These are phyloP conservation scores for Penicillium coprophilum DNA, from an alignment of 495 filamentous ascomycete species.

Conservation along the genomic window DNA sequence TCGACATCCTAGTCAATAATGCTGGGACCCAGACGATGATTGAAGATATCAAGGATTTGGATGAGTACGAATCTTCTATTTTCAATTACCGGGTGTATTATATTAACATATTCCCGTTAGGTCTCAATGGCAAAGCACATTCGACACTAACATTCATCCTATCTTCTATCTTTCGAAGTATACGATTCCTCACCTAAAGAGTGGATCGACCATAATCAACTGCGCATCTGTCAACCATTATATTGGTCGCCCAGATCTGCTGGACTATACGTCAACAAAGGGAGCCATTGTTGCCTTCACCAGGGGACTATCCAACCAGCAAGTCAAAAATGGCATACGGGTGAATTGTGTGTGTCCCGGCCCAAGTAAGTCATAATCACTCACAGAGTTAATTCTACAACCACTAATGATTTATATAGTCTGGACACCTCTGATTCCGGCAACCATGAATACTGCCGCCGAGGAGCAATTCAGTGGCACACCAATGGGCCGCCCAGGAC, in stretches of 20 bases:
- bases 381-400: too few relatives aligned
- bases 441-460: constrained; percentile 70
- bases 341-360: constrained; percentile 80
- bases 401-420: constrained; percentile 35
- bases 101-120: constrained; percentile 28
- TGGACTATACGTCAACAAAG: constrained; percentile 84
- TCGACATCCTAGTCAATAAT: constrained; percentile 83
- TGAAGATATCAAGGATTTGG: constrained; percentile 67
- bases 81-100: not conserved
- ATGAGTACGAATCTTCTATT: constrained; percentile 54
- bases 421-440: constrained; percentile 80
- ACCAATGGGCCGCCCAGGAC: constrained; percentile 76
- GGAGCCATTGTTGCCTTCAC: constrained; percentile 82
- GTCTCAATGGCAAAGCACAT: constrained; percentile 74
- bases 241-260: constrained; percentile 74
- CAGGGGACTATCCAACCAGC: constrained; percentile 73
- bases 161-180: constrained; percentile 78
- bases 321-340: constrained; percentile 67
- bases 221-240: constrained; percentile 80
- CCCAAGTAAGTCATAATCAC: constrained; percentile 42
- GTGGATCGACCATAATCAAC: constrained; percentile 76
- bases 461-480: constrained; percentile 67
- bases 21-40: constrained; percentile 74
- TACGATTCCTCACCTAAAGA: constrained; percentile 68
- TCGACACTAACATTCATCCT: constrained; percentile 73